Base-by-base conservation (phyloP, 805 yeast species). In the Saccharomycopsis javanensis region DNA sequence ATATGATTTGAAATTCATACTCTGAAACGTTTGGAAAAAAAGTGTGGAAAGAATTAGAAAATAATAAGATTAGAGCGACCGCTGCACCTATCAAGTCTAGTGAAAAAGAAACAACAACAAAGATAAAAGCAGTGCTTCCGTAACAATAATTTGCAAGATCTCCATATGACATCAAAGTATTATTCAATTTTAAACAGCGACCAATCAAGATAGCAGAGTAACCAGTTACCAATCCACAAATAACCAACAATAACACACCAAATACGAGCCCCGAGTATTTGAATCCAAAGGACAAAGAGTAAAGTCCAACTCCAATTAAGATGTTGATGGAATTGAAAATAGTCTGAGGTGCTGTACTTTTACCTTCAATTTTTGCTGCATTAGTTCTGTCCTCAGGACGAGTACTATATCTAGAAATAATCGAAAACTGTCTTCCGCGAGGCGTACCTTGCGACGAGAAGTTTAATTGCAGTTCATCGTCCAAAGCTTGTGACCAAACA, bases 271-370 rank as follows among this genome's bases (percentile, higher is more conserved):
- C 95, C 1, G 90, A 76, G 50, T 82, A 75, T 61, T 74, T 77
- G 56, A 87, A 69, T 1, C 86, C 95, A 60, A 82, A 72, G 0
- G 95, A 91, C 53, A 87, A 72, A 0, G 94, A 83, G 50, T 87
- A 73, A 53, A 87, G 74, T 1, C 92, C 94, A 38, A 87, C 79
- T 0, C 95, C 95, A 61, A 87, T 81, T 30, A 87, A 70, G 0
- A 86, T 86, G 66, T 87, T 87, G 53, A 86, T 82, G 0, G 91
- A 83, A 64, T 87, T 87, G 74, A 86, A 85, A 4, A 85, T 72
- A 0, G 95, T 86, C 66, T 86, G 95, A 1, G 86, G 81, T 0
- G 81, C 82, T 0, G 94, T 87, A 6, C 85, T 79, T 62, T 69
- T 75, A 6, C 72, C 73, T 7, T 70, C 62, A 37, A 63, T 61